phyloP scores from a whole-genome alignment of 2,329 filamentous ascomycete genomes.

The Epichloe festucae region DNA sequence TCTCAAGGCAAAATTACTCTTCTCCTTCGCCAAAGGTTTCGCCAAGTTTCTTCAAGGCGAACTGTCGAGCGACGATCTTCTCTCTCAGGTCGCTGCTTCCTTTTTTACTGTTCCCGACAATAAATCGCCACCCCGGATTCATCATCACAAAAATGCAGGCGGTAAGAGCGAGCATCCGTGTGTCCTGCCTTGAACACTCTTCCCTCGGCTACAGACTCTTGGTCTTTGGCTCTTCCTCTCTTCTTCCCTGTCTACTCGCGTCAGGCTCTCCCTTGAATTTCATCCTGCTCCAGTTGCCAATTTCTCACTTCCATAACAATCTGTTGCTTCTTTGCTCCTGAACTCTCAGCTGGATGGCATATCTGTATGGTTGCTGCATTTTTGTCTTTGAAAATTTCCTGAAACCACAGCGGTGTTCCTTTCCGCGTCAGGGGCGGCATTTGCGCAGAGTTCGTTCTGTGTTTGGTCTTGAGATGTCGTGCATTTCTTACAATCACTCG shows the following conservation, averaged over 20 bases:
- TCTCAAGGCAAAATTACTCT: neutral
- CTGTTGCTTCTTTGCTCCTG: conserved; percentile 14
- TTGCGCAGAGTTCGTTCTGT: conserved; percentile 2
- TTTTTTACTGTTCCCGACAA: neutral
- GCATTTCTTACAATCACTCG: conserved; percentile 2
- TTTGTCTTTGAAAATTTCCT: conserved; percentile 7
- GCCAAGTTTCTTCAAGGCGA: neutral
- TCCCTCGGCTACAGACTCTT: conserved; percentile 2
- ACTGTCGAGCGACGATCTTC: neutral
- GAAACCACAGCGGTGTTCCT: neutral
- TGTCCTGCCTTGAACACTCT: conserved; percentile 1
- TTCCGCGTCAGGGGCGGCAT: neutral
- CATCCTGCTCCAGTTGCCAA: conserved; percentile 12
- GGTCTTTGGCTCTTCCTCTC: neutral
- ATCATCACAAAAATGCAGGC: neutral
- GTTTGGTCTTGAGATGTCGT: conserved; percentile 2
- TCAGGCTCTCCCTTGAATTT: conserved; percentile 5
- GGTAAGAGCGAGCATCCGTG: conserved; percentile 5
- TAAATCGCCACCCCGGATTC: neutral
- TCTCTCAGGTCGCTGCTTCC: conserved; percentile 5
- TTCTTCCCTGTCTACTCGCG: conserved; percentile 2
- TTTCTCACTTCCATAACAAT: conserved; percentile 9
- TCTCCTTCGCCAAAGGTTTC: neutral
- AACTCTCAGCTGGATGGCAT: conserved; percentile 3
- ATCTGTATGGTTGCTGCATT: conserved; percentile 15